These are phyloP conservation scores for Bretschneidera sinensis DNA, from an alignment of 345 rosid genomes.

Conservation along the genomic window DNA sequence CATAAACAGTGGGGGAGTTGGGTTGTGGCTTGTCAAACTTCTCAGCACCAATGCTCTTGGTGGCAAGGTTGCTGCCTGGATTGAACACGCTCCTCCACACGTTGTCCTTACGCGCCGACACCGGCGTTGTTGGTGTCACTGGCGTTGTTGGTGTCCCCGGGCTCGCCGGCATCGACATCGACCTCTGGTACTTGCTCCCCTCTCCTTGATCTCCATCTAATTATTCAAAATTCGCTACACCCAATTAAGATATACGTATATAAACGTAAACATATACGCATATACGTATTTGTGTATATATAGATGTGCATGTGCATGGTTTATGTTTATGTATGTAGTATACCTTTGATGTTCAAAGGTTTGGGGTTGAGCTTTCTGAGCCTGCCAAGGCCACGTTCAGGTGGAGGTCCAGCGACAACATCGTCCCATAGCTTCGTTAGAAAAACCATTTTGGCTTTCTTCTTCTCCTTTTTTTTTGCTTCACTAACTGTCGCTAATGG, in stretches of 20 bases:
- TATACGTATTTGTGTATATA: too few relatives aligned
- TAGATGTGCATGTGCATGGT: too few relatives aligned
- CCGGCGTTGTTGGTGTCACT: conserved; percentile 58
- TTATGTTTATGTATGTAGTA: too few relatives aligned
- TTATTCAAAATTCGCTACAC: too few relatives aligned
- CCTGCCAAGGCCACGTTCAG: conserved; percentile 78
- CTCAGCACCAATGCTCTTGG: conserved; percentile 53
- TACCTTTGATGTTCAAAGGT: conserved; percentile 49
- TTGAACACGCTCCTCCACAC: conserved; percentile 98
- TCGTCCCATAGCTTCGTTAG: conserved; percentile 85
- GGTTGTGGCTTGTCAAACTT: conserved; percentile 80
- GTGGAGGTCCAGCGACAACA: conserved; percentile 81
- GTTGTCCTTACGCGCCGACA: conserved; percentile 61
- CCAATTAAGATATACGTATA: too few relatives aligned
- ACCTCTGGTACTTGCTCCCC: conserved; percentile 46
- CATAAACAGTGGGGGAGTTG: conserved; percentile 89
- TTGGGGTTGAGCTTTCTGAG: conserved; percentile 63
- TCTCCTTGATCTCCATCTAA: conserved; percentile 41
- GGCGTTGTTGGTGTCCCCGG: conserved; percentile 69
- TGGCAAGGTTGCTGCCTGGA: conserved; percentile 91
- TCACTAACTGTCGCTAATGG: not conserved
- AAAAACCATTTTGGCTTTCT: conserved; percentile 23
- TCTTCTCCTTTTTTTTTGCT: not conserved
- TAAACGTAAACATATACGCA: too few relatives aligned
- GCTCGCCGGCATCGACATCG: conserved; percentile 56